These are phyloP conservation scores for Kingdonia uniflora DNA, from an alignment of 164 flowering plant species.

Conservation along the genomic window DNA sequence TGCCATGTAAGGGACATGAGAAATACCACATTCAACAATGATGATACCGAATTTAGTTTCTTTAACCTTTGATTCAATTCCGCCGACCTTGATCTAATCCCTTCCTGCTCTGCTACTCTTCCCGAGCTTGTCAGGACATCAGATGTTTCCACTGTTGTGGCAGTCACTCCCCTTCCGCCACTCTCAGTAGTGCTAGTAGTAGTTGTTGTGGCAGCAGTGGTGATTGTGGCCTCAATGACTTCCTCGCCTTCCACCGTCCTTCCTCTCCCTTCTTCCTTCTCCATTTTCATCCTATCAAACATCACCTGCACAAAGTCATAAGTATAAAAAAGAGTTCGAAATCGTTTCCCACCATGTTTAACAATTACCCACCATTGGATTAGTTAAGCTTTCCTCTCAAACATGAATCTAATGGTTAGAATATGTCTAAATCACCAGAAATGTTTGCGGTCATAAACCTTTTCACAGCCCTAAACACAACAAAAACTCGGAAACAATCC, in stretches of 20 bases:
- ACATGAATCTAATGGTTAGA: no score
- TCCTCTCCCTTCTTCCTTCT: conserved; percentile 79
- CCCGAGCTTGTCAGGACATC: background rate
- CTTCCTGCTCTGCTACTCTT: conserved; percentile 6
- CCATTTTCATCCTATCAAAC: conserved; percentile 65
- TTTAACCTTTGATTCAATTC: conserved; percentile 3
- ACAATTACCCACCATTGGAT: no score
- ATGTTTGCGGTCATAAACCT: no score
- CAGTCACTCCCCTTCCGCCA: background rate
- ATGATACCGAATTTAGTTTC: conserved; percentile 9
- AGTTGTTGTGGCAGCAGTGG: background rate
- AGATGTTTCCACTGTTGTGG: background rate
- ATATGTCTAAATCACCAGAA: no score
- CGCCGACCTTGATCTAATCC: background rate
- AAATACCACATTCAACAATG: background rate
- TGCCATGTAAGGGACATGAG: conserved; percentile 4
- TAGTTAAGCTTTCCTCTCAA: no score
- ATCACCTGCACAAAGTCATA: conserved; percentile 68
- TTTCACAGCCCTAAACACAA: no score
- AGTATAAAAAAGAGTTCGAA: no score
- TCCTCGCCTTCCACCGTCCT: conserved; percentile 8
- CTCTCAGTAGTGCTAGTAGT: background rate
- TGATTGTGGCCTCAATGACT: background rate
- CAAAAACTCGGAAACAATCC: no score
- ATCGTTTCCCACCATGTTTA: no score